Evolutionary conservation across 495 filamentous ascomycete genomes (phyloP).

Genomic region (Talaromyces thailandensis): DNA sequence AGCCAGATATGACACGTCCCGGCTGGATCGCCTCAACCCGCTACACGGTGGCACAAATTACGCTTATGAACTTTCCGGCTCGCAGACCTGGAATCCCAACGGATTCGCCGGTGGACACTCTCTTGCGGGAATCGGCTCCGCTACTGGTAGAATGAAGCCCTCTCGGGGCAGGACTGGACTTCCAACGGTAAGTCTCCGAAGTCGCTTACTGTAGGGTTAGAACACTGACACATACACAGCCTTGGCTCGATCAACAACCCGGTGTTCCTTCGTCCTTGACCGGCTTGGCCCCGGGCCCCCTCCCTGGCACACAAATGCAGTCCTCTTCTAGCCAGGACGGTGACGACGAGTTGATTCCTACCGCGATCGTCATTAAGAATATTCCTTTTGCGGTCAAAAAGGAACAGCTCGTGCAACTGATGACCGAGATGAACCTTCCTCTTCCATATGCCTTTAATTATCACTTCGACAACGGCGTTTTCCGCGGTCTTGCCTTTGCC

Average conservation of each 20-base stretch:
- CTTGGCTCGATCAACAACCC: conserved; percentile 53
- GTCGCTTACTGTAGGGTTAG: neutral
- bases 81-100: conserved; percentile 59
- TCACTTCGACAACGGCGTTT: conserved; percentile 97
- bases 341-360: conserved; percentile 88
- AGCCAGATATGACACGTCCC: conserved; percentile 49
- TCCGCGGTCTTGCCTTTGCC: conserved; percentile 91
- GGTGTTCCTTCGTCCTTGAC: conserved; percentile 43
- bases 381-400: conserved; percentile 98
- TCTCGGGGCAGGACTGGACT: conserved; percentile 45
- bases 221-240: conserved; percentile 26
- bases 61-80: conserved; percentile 51
- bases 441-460: conserved; percentile 99
- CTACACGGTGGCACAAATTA: conserved; percentile 42
- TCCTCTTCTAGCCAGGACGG: conserved; percentile 43
- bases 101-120: conserved; percentile 43
- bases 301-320: conserved; percentile 43
- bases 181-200: conserved; percentile 43
- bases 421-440: conserved; percentile 85
- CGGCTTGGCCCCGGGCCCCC: conserved; percentile 41
- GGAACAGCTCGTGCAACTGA: conserved; percentile 82
- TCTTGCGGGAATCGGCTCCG: conserved; percentile 43
- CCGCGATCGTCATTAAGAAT: conserved; percentile 98
- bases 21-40: conserved; percentile 52
- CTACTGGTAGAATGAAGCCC: conserved; percentile 48